These are phyloP conservation scores for Fraxinus platypoda DNA, from an alignment of 305 asterid species.

Conservation along the genomic window DNA sequence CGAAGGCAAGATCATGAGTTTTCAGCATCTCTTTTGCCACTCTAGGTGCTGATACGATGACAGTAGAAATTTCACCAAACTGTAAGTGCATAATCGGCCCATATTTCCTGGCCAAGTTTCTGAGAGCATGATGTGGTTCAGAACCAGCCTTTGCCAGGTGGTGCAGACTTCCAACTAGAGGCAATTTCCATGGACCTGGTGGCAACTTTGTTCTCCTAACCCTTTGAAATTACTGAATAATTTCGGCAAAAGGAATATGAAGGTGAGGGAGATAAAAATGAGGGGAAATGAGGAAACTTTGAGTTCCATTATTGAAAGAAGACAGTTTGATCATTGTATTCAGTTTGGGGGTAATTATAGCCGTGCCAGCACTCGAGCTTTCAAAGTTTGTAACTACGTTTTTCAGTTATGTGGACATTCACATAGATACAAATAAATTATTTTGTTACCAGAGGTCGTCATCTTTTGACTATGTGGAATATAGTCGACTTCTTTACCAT, in stretches of 20 bases:
- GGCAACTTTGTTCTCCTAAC: constrained; percentile 16
- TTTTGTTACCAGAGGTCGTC: too few relatives aligned
- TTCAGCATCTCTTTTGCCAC: constrained; percentile 31
- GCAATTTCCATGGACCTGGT: constrained; percentile 43
- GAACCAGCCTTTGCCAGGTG: constrained; percentile 13
- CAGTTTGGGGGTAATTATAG: too few relatives aligned
- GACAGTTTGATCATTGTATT: too few relatives aligned
- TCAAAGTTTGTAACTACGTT: too few relatives aligned
- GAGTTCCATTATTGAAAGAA: too few relatives aligned
- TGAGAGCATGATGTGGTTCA: constrained; percentile 23
- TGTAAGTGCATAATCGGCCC: constrained; percentile 36
- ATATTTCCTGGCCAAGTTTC: constrained; percentile 14
- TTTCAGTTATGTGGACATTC: too few relatives aligned
- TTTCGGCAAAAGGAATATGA: not conserved
- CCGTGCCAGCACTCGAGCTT: too few relatives aligned
- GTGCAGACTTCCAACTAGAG: constrained; percentile 35
- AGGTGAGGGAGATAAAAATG: not conserved
- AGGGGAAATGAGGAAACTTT: not conserved
- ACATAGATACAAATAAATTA: too few relatives aligned
- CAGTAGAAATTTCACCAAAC: constrained; percentile 21
- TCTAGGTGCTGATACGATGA: too few relatives aligned
- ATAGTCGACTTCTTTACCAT: too few relatives aligned
- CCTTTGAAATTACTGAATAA: too few relatives aligned
- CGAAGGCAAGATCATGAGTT: constrained; percentile 34
- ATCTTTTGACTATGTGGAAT: too few relatives aligned